These are phyloP conservation scores for Xylaria scruposa DNA, from an alignment of 495 filamentous ascomycete species.

Conservation along the genomic window DNA sequence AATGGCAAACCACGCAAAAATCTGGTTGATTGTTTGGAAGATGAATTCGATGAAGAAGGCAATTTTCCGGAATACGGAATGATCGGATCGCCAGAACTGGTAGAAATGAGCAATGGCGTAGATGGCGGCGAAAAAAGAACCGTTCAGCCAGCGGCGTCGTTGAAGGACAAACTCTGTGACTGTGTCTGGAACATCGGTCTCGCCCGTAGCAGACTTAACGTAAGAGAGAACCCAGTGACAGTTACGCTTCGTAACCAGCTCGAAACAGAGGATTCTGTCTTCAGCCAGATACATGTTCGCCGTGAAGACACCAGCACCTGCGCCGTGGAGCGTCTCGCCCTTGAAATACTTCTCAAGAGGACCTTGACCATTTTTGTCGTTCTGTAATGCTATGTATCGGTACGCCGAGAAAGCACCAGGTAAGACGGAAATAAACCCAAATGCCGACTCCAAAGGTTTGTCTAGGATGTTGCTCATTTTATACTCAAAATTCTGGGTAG, in stretches of 20 bases:
- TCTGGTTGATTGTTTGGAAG: slow-evolving; percentile 94
- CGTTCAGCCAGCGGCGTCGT: slow-evolving; percentile 96
- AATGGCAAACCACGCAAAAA: slow-evolving; percentile 99
- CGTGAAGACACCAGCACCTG: slow-evolving; percentile 94
- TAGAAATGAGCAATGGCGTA: slow-evolving; percentile 95
- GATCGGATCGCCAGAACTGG: slow-evolving; percentile 90
- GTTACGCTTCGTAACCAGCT: slow-evolving; percentile 96
- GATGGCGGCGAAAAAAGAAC: slow-evolving; percentile 96
- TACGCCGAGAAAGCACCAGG: slow-evolving; percentile 99
- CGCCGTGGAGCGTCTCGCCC: slow-evolving; percentile 96
- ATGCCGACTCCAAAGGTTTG: slow-evolving; percentile 96
- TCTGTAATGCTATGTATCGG: slow-evolving; percentile 90
- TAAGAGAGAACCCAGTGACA: slow-evolving; percentile 97
- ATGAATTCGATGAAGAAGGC: slow-evolving; percentile 90
- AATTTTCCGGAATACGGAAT: slow-evolving; percentile 85
- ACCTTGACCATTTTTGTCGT: slow-evolving; percentile 91
- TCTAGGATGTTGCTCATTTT: slow-evolving; percentile 99
- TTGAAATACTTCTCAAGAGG: slow-evolving; percentile 97
- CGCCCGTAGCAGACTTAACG: slow-evolving; percentile 93
- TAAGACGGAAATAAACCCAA: slow-evolving; percentile 96
- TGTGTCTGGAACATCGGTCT: slow-evolving; percentile 96
- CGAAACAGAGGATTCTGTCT: slow-evolving; percentile 99
- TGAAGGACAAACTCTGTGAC: slow-evolving; percentile 97
- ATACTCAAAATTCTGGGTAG: slow-evolving; percentile 99
- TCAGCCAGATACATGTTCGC: slow-evolving; percentile 99